A percentile compares a stretch with the other conserved stretches of the same genome.
These are phyloP conservation scores for Solanum sejunctum DNA, from an alignment of 257 asterid species.

Conservation along the genomic window DNA sequence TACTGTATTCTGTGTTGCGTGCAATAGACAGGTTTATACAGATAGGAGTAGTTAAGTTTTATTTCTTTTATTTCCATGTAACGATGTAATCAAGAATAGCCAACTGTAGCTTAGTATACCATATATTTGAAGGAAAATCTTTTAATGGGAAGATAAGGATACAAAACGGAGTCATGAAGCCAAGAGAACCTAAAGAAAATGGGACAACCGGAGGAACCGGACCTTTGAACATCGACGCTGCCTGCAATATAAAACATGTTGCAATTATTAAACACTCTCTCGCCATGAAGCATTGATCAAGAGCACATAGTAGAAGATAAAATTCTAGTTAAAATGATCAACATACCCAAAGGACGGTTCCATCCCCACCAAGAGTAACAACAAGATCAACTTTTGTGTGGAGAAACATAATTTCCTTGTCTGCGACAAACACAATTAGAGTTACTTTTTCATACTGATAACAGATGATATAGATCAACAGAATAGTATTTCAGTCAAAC, in stretches of 20 bases:
- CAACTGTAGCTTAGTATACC: not conserved
- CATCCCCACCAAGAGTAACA: conserved; percentile 96
- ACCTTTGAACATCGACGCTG: conserved; percentile 97
- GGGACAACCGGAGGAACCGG: conserved; percentile 98
- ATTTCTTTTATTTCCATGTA: not conserved
- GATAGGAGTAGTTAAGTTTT: not conserved
- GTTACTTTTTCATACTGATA: not conserved
- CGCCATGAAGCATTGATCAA: not conserved
- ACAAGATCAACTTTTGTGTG: conserved; percentile 87
- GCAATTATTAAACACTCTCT: not conserved
- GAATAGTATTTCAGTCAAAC: not conserved
- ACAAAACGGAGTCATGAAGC: conserved; percentile 97
- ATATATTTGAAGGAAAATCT: not conserved
- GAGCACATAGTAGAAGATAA: not conserved
- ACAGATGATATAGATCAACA: not conserved
- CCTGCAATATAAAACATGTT: conserved; percentile 40
- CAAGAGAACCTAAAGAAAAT: conserved; percentile 94
- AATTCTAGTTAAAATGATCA: not conserved
- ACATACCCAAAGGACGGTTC: conserved; percentile 98
- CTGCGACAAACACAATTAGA: conserved; percentile 23
- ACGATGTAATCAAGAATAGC: not conserved
- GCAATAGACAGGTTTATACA: not conserved
- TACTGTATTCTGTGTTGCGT: not conserved
- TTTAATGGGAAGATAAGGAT: conserved; percentile 32
- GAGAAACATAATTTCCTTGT: conserved; percentile 53